Evolutionary conservation across 2,329 filamentous ascomycete species (phyloP), one percentile per base, ranked within the genome.

Genomic region (Alternaria angustiovoidea): DNA sequence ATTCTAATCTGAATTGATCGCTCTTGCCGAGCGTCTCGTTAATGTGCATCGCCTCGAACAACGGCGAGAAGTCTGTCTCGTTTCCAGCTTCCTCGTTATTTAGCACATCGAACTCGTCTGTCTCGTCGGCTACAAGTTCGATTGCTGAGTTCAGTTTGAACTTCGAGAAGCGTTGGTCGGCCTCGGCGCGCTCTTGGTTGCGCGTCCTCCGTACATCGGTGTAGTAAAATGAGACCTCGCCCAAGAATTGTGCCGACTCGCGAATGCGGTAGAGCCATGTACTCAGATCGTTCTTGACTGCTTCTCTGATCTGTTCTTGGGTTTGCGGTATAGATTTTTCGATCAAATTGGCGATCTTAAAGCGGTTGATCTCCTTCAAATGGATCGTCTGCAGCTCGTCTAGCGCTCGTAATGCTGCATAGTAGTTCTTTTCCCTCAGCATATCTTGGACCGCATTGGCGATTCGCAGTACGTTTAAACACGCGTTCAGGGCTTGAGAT

Each of bases 351-450:
- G 95, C 95, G 65, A 99, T 90, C 73, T 94, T 94, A 79, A 97
- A 96, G 66, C 97, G 93, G 1, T 92, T 96, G 8, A 96, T 92
- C 68, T 96, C 95, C 74, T 94, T 94, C 66, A 99, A 86, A 75
- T 98, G 93, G 67, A 99, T 94, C 78, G 96, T 97, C 75, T 98
- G 94, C 41, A 99, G 84, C 76, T 99, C 95, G 71, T 98, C 95
- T 47, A 99, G 84, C 4, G 94, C 94, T 69, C 96, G 94, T 52
- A 99, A 85, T 3, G 95, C 95, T 6, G 91, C 93, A 78, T 99
- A 99, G 77, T 98, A 96, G 69, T 93, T 96, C 81, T 97, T 97
- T 80, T 93, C 94, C 39, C 89, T 88, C 48, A 98, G 87, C 59
- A 99, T 83, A 54, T 98, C 95, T 76, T 97, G 93, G 4, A 96